A percentile compares a stretch with the other conserved stretches of the same genome.
Evolutionary conservation across 441 rosid genomes (phyloP).

Genomic region (Breynia disticha): DNA sequence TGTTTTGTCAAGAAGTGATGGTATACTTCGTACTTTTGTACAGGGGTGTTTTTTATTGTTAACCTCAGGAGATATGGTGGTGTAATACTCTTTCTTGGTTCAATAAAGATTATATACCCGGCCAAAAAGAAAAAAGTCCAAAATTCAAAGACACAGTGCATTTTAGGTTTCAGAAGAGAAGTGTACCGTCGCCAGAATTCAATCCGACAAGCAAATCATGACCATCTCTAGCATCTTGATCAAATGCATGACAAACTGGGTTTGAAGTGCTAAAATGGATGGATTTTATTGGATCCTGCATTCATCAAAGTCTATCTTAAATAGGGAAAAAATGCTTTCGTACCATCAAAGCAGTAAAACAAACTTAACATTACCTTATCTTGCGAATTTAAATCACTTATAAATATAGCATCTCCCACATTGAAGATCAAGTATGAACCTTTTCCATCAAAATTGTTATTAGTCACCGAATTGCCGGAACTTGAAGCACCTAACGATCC

Average conservation of each 20-base stretch:
- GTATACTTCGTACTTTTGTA: no score
- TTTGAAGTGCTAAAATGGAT: constrained; percentile 82
- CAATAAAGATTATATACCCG: no score
- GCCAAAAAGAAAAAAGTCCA: constrained; percentile 1
- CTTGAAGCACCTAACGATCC: constrained; percentile 70
- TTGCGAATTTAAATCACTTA: constrained; percentile 95
- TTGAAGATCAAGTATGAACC: constrained; percentile 95
- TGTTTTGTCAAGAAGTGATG: no score
- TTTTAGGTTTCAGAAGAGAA: constrained; percentile 13
- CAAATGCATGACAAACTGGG: constrained; percentile 92
- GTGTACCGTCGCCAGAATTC: constrained; percentile 89
- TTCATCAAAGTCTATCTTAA: constrained; percentile 17
- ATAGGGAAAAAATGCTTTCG: constrained; percentile 14
- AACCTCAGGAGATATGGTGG: no score
- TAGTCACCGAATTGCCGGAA: constrained; percentile 47
- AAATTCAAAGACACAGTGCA: not conserved
- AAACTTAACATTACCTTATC: constrained; percentile 60
- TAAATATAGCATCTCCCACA: constrained; percentile 82
- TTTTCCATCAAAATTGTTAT: constrained; percentile 86
- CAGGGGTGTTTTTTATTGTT: no score
- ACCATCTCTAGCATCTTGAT: constrained; percentile 90
- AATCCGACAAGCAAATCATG: constrained; percentile 93
- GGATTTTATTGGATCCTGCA: constrained; percentile 93
- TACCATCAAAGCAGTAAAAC: constrained; percentile 12
- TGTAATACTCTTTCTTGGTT: no score